Evolutionary conservation across 2,329 filamentous ascomycete species (phyloP).

Genomic region (Talaromyces sp.): DNA sequence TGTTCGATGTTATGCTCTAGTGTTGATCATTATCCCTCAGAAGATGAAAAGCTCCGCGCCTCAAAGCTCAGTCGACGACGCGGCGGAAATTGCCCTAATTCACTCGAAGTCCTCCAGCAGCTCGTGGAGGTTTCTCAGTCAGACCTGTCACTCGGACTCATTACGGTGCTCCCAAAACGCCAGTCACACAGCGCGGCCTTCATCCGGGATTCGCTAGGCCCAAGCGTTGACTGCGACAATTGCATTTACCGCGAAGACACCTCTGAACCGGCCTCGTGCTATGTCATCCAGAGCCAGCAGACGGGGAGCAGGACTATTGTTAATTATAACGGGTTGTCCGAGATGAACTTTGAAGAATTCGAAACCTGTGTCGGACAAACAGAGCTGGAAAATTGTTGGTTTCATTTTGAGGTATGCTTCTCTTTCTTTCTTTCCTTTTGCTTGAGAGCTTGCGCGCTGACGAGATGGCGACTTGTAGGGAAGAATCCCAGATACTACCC

Average conservation of each 20-base stretch:
- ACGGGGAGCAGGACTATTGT: constrained; percentile 65
- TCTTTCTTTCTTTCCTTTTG: background rate
- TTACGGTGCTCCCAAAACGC: constrained; percentile 50
- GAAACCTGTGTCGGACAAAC: constrained; percentile 38
- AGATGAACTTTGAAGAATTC: constrained; percentile 65
- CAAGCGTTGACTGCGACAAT: constrained; percentile 45
- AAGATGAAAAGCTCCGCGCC: constrained; percentile 70
- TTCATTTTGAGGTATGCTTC: constrained; percentile 64
- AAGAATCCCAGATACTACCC: constrained; percentile 58
- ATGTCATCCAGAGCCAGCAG: constrained; percentile 59
- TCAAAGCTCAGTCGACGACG: constrained; percentile 55
- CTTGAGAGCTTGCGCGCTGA: constrained; percentile 9
- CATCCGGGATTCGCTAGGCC: constrained; percentile 53
- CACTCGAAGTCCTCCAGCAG: constrained; percentile 66
- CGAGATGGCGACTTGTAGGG: constrained; percentile 41
- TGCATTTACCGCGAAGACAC: constrained; percentile 58
- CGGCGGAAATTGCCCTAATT: constrained; percentile 70
- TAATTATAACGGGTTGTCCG: constrained; percentile 63
- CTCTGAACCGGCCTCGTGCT: constrained; percentile 60
- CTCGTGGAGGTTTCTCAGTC: constrained; percentile 35
- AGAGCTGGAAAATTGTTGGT: constrained; percentile 47
- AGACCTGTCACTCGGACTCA: constrained; percentile 30
- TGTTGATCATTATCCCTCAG: constrained; percentile 61
- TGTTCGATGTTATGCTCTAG: constrained; percentile 33
- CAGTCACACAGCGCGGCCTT: constrained; percentile 48